Base-by-base conservation (phyloP, 1,284 basidiomycete genomes). In the Malassezia furfur region DNA sequence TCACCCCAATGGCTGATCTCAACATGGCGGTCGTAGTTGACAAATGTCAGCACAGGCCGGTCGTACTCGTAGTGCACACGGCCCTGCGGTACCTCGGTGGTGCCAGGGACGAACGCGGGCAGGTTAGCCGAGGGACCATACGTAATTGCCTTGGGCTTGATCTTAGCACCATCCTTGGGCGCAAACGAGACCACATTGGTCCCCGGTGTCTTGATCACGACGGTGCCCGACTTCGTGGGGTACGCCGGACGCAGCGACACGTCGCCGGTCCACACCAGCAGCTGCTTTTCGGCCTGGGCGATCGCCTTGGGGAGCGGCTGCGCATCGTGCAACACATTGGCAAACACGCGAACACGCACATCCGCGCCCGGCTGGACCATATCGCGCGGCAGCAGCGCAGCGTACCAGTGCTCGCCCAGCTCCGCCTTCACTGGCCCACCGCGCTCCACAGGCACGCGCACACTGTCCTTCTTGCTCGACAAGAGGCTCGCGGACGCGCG, bases 1-100 rank as follows among this genome's bases (percentile, higher is more conserved):
- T 84, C 83, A 39, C 91, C 91, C 94, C 93, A 98, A 75, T 98
- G 93, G 61, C 88, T 91, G 64, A 98, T 84, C 77, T 98, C 91
- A 2, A 86, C 90, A 0, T 81, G 74, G 43, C 94, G 84, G 54
- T 83, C 80, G 31, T 93, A 80, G 28, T 80, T 82, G 19, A 80
- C 80, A 52, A 94, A 78, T 60, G 88, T 84, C 12, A 91, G 75
- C 39, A 94, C 82, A 0, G 93, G 88, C 52, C 83, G 79, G 32
- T 85, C 85, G 59, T 85, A 84, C 64, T 81, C 79, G 77, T 88
- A 98, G 69, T 94, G 89, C 3, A 96, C 80, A 6, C 77, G 77
- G 53, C 90, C 77, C 15, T 57, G 46, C 0, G 38, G 17, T 5
- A 61, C 39, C 9, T 37, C 15, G 4, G 34, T 12, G 5, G 39